phyloP scores from a whole-genome alignment of 2,329 filamentous ascomycete species.

The Colletotrichum musicola region DNA sequence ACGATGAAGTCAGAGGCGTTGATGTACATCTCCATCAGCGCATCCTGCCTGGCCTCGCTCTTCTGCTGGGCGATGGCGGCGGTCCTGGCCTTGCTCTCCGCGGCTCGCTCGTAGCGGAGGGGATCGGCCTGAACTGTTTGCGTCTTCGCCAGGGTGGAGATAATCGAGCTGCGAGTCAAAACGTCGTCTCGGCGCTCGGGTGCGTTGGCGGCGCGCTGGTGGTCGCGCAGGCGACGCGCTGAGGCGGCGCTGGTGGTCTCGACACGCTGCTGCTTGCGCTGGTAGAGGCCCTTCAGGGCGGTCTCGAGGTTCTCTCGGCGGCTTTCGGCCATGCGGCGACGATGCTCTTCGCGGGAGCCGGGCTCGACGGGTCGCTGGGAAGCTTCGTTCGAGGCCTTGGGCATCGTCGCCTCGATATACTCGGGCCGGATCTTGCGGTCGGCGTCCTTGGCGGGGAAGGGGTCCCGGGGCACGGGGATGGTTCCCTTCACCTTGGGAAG shows the following conservation, averaged over 20 bases:
- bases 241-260: slow-evolving; percentile 55
- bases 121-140: slow-evolving; percentile 72
- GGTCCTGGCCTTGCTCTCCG: slow-evolving; percentile 54
- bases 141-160: slow-evolving; percentile 61
- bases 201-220: slow-evolving; percentile 66
- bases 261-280: slow-evolving; percentile 68
- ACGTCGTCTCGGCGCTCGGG: slow-evolving; percentile 82
- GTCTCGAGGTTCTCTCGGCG: slow-evolving; percentile 79
- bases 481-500: slow-evolving; percentile 75
- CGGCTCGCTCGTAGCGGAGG: slow-evolving; percentile 67
- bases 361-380: slow-evolving; percentile 52
- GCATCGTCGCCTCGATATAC: slow-evolving; percentile 73
- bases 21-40: slow-evolving; percentile 89
- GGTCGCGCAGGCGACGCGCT: slow-evolving; percentile 56
- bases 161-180: slow-evolving; percentile 77
- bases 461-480: slow-evolving; percentile 83
- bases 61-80: slow-evolving; percentile 62
- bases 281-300: slow-evolving; percentile 77
- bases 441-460: slow-evolving; percentile 74
- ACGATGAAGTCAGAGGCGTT: slow-evolving; percentile 90
- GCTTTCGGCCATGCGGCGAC: slow-evolving; percentile 76
- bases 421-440: slow-evolving; percentile 70
- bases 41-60: slow-evolving; percentile 72
- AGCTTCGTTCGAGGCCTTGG: slow-evolving; percentile 60
- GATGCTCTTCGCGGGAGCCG: slow-evolving; percentile 67